A percentile compares a stretch with the other conserved stretches of the same genome.
Conservation (phyloP, 805 yeast genomes). For the Wickerhamiella sorbophila region DNA sequence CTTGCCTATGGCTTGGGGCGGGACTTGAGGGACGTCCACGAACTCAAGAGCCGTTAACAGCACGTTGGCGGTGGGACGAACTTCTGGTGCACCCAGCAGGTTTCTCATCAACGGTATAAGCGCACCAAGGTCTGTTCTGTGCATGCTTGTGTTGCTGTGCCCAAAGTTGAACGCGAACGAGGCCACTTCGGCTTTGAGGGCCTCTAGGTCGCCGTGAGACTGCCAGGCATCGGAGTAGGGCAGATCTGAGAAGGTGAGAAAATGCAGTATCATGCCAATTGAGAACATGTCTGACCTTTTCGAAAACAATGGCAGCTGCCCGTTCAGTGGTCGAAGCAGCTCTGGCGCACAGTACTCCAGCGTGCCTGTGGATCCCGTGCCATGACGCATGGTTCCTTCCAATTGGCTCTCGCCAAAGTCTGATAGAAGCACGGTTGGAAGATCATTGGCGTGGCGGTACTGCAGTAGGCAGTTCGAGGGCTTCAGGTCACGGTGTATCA, state of each 20-base stretch:
- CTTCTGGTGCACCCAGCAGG: conserved; percentile 25
- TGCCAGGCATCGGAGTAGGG: conserved; percentile 36
- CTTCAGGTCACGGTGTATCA: conserved; percentile 78
- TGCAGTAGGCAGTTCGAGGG: conserved; percentile 70
- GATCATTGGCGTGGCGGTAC: conserved; percentile 16
- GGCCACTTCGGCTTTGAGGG: conserved; percentile 26
- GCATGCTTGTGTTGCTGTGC: conserved; percentile 9
- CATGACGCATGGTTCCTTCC: conserved; percentile 46
- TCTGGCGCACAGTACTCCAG: conserved; percentile 84
- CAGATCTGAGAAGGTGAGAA: conserved; percentile 51
- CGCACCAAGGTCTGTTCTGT: conserved; percentile 20
- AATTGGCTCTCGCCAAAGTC: conserved; percentile 85
- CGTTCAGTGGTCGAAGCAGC: conserved; percentile 32
- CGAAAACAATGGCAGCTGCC: conserved; percentile 41
- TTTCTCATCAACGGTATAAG: conserved; percentile 29
- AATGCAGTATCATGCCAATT: conserved; percentile 69
- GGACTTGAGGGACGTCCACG: background rate
- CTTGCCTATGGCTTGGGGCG: background rate
- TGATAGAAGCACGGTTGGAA: conserved; percentile 66
- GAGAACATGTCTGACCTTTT: conserved; percentile 69
- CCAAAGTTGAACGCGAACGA: conserved; percentile 22
- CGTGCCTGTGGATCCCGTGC: conserved; percentile 81
- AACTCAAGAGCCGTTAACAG: conserved; percentile 24
- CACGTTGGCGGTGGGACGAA: conserved; percentile 33
- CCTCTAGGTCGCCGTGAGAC: conserved; percentile 21